Conservation (phyloP, 2,329 filamentous ascomycete genomes). For the Ascochyta viciae-villosae region DNA sequence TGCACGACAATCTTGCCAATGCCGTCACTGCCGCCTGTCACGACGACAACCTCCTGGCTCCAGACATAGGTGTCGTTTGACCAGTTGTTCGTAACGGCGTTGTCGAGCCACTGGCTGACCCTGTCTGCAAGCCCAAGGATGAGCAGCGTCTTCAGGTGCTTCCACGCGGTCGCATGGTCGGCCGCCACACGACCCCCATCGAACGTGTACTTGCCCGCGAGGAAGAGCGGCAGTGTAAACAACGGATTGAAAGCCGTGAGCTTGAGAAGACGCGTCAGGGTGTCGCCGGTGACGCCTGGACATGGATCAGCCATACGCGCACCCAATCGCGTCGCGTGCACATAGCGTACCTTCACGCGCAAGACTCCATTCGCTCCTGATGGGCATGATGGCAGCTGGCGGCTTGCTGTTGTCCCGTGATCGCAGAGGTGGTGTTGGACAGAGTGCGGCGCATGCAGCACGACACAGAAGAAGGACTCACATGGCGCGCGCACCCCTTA, state of each 20-base stretch:
- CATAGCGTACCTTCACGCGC: slow-evolving; percentile 46
- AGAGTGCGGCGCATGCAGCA: background rate
- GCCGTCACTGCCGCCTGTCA: slow-evolving; percentile 77
- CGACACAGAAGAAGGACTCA: background rate
- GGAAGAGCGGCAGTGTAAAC: slow-evolving; percentile 68
- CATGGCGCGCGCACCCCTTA: background rate
- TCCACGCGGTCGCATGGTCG: slow-evolving; percentile 58
- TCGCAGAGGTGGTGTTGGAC: background rate
- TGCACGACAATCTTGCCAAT: slow-evolving; percentile 73
- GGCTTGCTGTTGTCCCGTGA: background rate
- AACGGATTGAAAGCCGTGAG: slow-evolving; percentile 70
- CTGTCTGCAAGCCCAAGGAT: slow-evolving; percentile 60
- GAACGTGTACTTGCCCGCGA: slow-evolving; percentile 69
- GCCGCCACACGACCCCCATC: slow-evolving; percentile 63
- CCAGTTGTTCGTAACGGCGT: slow-evolving; percentile 60
- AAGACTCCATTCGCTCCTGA: slow-evolving; percentile 48
- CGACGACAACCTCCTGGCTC: slow-evolving; percentile 72
- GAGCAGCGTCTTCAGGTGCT: slow-evolving; percentile 62
- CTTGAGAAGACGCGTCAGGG: slow-evolving; percentile 64
- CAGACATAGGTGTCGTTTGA: slow-evolving; percentile 66
- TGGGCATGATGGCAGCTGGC: slow-evolving; percentile 38
- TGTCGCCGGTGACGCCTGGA: slow-evolving; percentile 58
- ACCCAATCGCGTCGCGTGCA: background rate
- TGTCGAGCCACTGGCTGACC: slow-evolving; percentile 61
- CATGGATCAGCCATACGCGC: background rate